Conservation (phyloP, 805 yeast genomes). For the Zygoascus flipseniorum region DNA sequence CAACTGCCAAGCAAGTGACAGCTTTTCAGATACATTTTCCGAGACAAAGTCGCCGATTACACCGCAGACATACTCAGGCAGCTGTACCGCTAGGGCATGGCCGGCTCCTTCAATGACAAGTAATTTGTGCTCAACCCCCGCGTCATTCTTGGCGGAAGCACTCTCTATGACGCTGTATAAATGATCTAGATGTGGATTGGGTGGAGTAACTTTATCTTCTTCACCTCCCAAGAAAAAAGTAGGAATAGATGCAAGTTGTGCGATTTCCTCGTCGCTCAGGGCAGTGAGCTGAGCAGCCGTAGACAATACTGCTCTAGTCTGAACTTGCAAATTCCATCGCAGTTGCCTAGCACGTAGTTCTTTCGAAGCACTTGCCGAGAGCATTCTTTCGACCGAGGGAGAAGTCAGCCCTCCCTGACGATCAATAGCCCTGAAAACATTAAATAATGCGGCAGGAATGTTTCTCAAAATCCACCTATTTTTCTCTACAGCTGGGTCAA, state of each 20-base stretch:
- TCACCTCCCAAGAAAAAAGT: conserved; percentile 52
- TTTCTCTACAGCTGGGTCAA: conserved; percentile 11
- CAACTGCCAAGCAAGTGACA: conserved; percentile 66
- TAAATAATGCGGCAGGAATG: conserved; percentile 35
- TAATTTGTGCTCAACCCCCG: not conserved
- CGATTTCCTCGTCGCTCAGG: conserved; percentile 38
- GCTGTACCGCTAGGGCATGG: conserved; percentile 54
- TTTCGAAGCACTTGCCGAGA: conserved; percentile 30
- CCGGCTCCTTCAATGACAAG: conserved; percentile 40
- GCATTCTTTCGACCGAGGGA: conserved; percentile 49
- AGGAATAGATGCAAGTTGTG: conserved; percentile 30
- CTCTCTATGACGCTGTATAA: conserved; percentile 21
- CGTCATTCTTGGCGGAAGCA: conserved; percentile 16
- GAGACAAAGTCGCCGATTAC: conserved; percentile 50
- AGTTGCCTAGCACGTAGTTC: conserved; percentile 48
- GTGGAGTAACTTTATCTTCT: conserved; percentile 49
- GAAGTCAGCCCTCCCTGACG: conserved; percentile 56
- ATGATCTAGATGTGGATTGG: conserved; percentile 28
- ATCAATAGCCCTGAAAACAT: conserved; percentile 49
- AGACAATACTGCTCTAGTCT: conserved; percentile 44
- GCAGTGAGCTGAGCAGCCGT: conserved; percentile 45
- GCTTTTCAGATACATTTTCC: conserved; percentile 39
- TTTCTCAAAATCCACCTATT: conserved; percentile 17
- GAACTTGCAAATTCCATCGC: conserved; percentile 61
- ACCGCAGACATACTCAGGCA: conserved; percentile 59